Evolutionary conservation across 2,329 filamentous ascomycete genomes (phyloP).

Genomic region (Aspergillus sp.): DNA sequence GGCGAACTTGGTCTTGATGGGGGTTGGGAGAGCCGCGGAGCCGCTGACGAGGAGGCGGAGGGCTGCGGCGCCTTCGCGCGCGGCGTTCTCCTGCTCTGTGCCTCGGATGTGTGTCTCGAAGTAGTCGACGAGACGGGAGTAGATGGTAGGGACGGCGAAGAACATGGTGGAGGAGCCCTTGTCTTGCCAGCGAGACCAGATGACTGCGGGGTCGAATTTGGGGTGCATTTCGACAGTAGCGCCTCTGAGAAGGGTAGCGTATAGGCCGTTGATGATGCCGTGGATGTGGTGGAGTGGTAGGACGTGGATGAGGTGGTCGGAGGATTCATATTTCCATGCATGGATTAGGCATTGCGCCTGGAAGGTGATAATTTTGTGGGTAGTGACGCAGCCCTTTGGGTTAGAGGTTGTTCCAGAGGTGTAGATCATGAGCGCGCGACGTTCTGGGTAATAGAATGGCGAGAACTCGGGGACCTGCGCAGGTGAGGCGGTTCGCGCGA

Average conservation of each 20-base stretch:
- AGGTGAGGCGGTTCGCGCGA: constrained; percentile 20
- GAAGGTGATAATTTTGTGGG: constrained; percentile 41
- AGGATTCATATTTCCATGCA: constrained; percentile 30
- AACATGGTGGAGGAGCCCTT: constrained; percentile 47
- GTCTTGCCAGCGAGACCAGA: constrained; percentile 49
- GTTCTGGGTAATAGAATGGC: constrained; percentile 25
- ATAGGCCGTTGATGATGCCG: constrained; percentile 52
- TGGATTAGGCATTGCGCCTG: constrained; percentile 31
- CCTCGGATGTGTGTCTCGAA: constrained; percentile 41
- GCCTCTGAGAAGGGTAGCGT: constrained; percentile 48
- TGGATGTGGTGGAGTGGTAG: constrained; percentile 54
- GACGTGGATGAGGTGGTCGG: constrained; percentile 51
- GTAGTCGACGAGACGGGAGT: constrained; percentile 49
- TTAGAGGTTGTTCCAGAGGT: constrained; percentile 44
- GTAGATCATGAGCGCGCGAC: constrained; percentile 44
- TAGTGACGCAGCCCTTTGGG: constrained; percentile 46
- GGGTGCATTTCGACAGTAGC: constrained; percentile 50
- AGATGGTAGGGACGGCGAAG: constrained; percentile 54
- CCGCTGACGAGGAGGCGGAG: constrained; percentile 43
- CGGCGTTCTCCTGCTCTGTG: constrained; percentile 32
- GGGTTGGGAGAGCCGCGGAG: constrained; percentile 44
- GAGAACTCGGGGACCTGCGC: constrained; percentile 32
- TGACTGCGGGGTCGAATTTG: constrained; percentile 44
- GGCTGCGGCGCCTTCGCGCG: constrained; percentile 33
- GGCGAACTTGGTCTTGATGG: constrained; percentile 41